A percentile compares a stretch with the other conserved stretches of the same genome.
Conservation (phyloP, 306 rosid genomes). For the Ormosia semicastrata region DNA sequence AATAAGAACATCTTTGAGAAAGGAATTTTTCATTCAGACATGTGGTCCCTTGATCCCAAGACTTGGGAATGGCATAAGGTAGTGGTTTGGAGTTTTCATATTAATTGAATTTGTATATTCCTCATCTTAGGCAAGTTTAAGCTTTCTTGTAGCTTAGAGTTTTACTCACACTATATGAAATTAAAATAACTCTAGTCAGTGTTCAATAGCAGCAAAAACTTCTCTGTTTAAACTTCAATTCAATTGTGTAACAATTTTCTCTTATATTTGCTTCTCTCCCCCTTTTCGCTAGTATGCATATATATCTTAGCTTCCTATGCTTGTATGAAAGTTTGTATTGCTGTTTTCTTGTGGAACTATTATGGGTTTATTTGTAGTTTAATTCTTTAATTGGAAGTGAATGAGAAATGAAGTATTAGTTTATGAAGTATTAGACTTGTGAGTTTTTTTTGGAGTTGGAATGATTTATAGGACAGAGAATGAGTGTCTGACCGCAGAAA, state of each 20-base stretch:
- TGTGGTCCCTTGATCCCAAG: conserved; percentile 98
- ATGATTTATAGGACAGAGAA: neutral
- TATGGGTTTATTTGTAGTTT: too few species aligned
- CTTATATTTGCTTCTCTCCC: conserved; percentile 2
- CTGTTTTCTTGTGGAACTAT: too few species aligned
- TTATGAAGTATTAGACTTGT: neutral
- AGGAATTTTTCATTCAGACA: conserved; percentile 89
- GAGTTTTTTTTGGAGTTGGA: neutral
- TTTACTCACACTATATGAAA: neutral
- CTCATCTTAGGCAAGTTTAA: conserved; percentile 15
- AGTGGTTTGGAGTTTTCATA: conserved; percentile 32
- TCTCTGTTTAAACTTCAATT: conserved; percentile 6
- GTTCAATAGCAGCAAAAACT: conserved; percentile 7
- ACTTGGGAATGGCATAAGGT: conserved; percentile 99
- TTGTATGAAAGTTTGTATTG: too few species aligned
- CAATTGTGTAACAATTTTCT: neutral
- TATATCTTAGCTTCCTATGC: too few species aligned
- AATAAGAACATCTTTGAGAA: conserved; percentile 76
- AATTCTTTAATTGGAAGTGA: too few species aligned
- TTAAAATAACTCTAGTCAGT: neutral
- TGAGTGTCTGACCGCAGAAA: neutral
- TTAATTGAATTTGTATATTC: conserved; percentile 18
- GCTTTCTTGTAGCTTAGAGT: neutral
- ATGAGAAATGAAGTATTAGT: too few species aligned
- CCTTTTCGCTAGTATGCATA: neutral